Percentiles rank a stretch among this genome's conserved stretches.
phyloP scores from a whole-genome alignment of 169 alveolate genomes.

The Eimeria nieschulzi region DNA sequence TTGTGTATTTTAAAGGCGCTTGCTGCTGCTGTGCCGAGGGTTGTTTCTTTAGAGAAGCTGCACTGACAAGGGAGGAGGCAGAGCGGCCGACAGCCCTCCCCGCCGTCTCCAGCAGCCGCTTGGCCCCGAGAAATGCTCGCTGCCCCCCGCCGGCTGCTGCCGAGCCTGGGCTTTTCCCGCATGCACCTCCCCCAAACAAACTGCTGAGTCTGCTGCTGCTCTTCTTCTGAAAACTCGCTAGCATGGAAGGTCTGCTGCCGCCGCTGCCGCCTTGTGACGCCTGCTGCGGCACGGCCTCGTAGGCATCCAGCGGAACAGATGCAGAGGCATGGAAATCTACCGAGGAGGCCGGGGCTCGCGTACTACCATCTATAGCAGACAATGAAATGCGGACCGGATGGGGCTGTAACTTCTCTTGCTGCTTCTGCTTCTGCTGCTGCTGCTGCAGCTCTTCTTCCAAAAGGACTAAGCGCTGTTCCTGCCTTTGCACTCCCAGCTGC shows the following conservation, averaged over 20 bases:
- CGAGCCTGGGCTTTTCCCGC: too few relatives aligned
- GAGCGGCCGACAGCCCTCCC: not conserved
- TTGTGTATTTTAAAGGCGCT: not conserved
- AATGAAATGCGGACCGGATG: not conserved
- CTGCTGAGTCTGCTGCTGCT: not conserved
- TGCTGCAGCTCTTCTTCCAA: not conserved
- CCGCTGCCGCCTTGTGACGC: not conserved
- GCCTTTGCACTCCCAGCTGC: not conserved
- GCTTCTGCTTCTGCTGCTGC: not conserved
- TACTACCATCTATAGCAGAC: not conserved
- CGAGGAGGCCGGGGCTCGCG: not conserved
- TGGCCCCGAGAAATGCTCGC: not conserved
- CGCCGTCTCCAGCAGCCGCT: conserved; percentile 3
- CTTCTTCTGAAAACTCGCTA: too few relatives aligned
- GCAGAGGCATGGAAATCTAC: not conserved
- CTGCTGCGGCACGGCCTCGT: not conserved
- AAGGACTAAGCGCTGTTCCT: not conserved
- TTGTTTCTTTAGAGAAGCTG: not conserved
- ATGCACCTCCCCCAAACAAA: not conserved
- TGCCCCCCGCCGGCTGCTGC: not conserved
- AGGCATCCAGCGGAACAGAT: not conserved
- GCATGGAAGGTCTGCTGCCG: too few relatives aligned
- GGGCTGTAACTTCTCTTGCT: not conserved
- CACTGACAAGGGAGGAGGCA: not conserved
- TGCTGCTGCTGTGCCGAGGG: not conserved